Percentiles rank a stretch among this genome's conserved stretches.
Conservation (phyloP, 257 asterid species). For the Fraxinus americana region DNA sequence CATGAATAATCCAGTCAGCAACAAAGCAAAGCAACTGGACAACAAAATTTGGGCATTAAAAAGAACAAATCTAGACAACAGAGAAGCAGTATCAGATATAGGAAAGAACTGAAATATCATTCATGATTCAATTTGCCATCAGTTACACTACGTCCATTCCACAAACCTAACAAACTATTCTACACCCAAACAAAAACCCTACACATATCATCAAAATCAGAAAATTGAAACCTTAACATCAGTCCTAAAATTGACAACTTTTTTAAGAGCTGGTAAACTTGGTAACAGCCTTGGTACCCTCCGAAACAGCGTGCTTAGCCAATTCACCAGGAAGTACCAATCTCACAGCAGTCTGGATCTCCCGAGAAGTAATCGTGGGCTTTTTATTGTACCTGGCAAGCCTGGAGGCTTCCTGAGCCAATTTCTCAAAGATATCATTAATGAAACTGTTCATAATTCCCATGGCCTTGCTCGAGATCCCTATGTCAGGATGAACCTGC, state of each 20-base stretch:
- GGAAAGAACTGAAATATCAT: not conserved
- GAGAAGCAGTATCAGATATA: not conserved
- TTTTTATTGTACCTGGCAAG: constrained; percentile 42
- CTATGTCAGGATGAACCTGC: constrained; percentile 43
- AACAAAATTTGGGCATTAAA: not conserved
- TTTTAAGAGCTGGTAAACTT: constrained; percentile 40
- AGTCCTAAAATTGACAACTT: not conserved
- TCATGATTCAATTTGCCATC: not conserved
- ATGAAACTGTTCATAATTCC: constrained; percentile 49
- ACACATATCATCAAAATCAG: not conserved
- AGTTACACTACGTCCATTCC: not conserved
- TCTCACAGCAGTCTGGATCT: constrained; percentile 43
- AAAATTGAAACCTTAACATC: constrained; percentile 10
- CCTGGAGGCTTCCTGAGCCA: constrained; percentile 36
- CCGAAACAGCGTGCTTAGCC: constrained; percentile 46
- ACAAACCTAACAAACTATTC: not conserved
- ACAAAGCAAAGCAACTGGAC: not conserved
- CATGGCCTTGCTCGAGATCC: constrained; percentile 49
- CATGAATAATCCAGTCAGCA: not conserved
- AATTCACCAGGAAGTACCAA: constrained; percentile 43
- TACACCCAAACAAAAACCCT: not conserved
- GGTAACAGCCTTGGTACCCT: constrained; percentile 46
- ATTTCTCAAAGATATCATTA: constrained; percentile 41
- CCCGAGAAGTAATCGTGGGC: constrained; percentile 46
- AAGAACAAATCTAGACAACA: not conserved